Conservation (phyloP, 1,284 basidiomycete species). For the Pseudozyma thailandica region DNA sequence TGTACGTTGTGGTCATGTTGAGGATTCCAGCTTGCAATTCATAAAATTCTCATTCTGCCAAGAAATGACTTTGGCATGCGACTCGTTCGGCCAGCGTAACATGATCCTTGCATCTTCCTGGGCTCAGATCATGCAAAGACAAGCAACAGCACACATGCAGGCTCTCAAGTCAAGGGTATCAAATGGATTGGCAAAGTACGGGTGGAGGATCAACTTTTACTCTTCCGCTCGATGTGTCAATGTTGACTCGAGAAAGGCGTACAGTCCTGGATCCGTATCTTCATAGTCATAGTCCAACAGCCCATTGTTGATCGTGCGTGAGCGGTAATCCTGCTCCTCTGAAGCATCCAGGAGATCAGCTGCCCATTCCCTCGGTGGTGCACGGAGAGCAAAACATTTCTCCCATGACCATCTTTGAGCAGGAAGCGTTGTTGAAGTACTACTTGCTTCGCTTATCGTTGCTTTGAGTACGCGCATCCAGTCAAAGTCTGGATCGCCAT, state of each 20-base stretch:
- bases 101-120: too few relatives aligned
- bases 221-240: slow-evolving; percentile 17
- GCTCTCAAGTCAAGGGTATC: too few relatives aligned
- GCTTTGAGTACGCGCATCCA: slow-evolving; percentile 6
- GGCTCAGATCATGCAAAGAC: not conserved
- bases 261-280: not conserved
- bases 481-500: slow-evolving; percentile 18
- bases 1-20: not conserved
- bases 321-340: not conserved
- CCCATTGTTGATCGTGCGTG: not conserved
- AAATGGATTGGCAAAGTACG: not conserved
- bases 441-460: not conserved
- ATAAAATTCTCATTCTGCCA: too few relatives aligned
- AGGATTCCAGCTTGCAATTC: slow-evolving; percentile 8
- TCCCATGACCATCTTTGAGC: slow-evolving; percentile 28
- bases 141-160: too few relatives aligned
- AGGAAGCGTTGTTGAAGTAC: slow-evolving; percentile 7
- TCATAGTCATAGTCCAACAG: not conserved
- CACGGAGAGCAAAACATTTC: slow-evolving; percentile 25
- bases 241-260: slow-evolving; percentile 27
- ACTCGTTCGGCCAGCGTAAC: too few relatives aligned
- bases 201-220: not conserved
- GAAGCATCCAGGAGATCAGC: slow-evolving; percentile 18
- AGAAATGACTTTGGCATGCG: too few relatives aligned
- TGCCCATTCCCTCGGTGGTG: slow-evolving; percentile 32